Evolutionary conservation across 805 yeast species (phyloP), one percentile per base, ranked within the genome.

Genomic region (Wickerhamiella occidentalis): DNA sequence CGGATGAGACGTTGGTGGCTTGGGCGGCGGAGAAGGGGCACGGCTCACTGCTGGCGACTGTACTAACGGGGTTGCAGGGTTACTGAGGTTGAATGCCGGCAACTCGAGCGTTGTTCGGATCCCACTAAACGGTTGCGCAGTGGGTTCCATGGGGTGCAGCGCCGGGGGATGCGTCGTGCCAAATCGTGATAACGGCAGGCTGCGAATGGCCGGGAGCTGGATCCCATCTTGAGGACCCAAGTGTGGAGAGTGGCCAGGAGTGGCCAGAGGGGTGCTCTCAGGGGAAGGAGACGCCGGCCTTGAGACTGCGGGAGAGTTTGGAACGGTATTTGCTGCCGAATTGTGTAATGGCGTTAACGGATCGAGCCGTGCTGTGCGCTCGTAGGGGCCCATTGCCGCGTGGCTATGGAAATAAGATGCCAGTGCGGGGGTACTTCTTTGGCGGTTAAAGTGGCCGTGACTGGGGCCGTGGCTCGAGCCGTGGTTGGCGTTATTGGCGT

Each of bases 201-300:
- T 57, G 19, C 71, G 58, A 45, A 67, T 62, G 2, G 65, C 62
- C 21, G 71, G 71, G 50, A 67, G 57, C 51, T 65, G 68, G 11
- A 65, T 64, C 18, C 55, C 58, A 12, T 62, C 62, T 5, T 66
- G 59, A n/a, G 74, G 64, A 13, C 59, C 66, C 28, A 70, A 56
- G 6, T 71, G 60, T 23, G 74, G 74, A 23, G 73, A 68, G 52
- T 68, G 74, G 2, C 70, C 70, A 6, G 74, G 74, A 12, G 74
- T 70, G 30, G 59, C 68, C 48, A 70, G 58, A 19, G 74, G 74
- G 8, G 74, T 70, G 54, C 66, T 65, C 41, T 66, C 68, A 3
- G 68, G 72, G 3, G 66, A 60, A 11, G 73, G 72, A 18, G 69
- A 64, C 2, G 56, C 58, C 1, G 68, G 60, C 13, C 66, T 61